phyloP scores from a whole-genome alignment of 768 basidiomycete genomes.

The Russula dissimulans region DNA sequence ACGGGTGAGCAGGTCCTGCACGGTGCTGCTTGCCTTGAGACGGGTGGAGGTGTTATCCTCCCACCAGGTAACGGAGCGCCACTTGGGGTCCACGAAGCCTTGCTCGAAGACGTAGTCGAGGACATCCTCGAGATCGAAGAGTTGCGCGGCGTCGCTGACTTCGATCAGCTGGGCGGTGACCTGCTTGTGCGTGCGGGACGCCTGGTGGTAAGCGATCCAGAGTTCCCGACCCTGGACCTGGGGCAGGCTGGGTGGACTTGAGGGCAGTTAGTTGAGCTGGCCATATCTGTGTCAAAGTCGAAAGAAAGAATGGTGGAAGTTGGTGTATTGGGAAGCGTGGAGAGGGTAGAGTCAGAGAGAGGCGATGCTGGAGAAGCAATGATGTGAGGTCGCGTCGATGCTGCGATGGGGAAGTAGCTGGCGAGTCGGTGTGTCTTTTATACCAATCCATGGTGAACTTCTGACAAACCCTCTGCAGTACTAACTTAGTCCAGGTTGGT shows the following conservation, averaged over 20 bases:
- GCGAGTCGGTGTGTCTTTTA: neutral
- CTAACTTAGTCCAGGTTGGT: too few species aligned
- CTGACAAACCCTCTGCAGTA: neutral
- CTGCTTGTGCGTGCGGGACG: constrained; percentile 34
- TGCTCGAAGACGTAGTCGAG: constrained; percentile 38
- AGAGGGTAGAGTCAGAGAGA: neutral
- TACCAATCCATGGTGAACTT: neutral
- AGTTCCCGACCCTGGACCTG: constrained; percentile 26
- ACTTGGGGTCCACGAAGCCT: constrained; percentile 38
- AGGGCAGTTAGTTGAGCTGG: neutral
- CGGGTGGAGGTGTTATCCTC: constrained; percentile 33
- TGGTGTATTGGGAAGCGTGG: neutral
- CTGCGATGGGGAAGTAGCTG: neutral
- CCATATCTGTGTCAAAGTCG: neutral
- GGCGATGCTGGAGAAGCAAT: neutral
- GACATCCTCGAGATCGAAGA: constrained; percentile 39
- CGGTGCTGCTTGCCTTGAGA: constrained; percentile 28
- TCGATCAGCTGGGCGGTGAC: constrained; percentile 41
- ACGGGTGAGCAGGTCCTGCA: constrained; percentile 31
- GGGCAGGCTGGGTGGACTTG: neutral
- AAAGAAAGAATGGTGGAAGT: neutral
- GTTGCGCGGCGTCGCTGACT: constrained; percentile 33
- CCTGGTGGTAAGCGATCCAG: constrained; percentile 41
- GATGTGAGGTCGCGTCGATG: neutral
- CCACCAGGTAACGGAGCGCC: constrained; percentile 37